Base-by-base conservation (phyloP, 108 stramenopile genomes). In the Pelagomonas calceolata region DNA sequence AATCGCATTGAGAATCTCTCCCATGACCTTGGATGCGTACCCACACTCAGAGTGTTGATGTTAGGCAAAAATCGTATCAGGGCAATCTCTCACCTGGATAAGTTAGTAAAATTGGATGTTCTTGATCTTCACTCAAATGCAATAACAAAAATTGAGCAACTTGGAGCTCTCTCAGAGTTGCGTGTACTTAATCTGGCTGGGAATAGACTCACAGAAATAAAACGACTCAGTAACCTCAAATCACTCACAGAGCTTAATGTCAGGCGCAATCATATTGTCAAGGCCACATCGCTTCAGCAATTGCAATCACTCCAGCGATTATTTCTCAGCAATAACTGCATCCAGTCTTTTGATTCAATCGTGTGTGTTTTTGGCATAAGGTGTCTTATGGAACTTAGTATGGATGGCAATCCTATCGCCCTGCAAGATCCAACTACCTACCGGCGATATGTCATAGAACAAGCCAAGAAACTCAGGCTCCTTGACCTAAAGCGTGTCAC, bases 231-330 rank as follows among this genome's bases (percentile, higher is more conserved):
- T 14, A 36, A 64, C 45, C 78, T 84, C 0, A 65, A 46, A 0
- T 76, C 80, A 16, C 77, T 83, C 4, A 83, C 84, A 51, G 84
- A 84, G 78, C 78, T 84, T 7, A 84, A 84, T 63, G 78, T 81
- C 21, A 44, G 84, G 63, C 72, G 83, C 4, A 82, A 82, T 68
- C 31, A 30, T 30, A 80, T 82, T 66, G 29, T 0, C 1, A 68
- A 35, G 44, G 79, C 81, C 0, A 35, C 36, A 32, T 79, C 73
- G 33, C 65, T 84, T 16, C 35, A 81, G 30, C 45, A 35, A 12
- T 66, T 83, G 17, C 82, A 80, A 0, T 45, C 73, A 0, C 70
- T 84, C 0, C 84, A 83, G 70, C 74, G 82, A 0, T 35, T 84
- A 10, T 84, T 84, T 37, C 63, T 84, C 29, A 78, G 77, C 30